Percentiles rank a stretch among this genome's conserved stretches.
Conservation (phyloP, 495 filamentous ascomycete genomes). For the Astrothelium macrocarpum region DNA sequence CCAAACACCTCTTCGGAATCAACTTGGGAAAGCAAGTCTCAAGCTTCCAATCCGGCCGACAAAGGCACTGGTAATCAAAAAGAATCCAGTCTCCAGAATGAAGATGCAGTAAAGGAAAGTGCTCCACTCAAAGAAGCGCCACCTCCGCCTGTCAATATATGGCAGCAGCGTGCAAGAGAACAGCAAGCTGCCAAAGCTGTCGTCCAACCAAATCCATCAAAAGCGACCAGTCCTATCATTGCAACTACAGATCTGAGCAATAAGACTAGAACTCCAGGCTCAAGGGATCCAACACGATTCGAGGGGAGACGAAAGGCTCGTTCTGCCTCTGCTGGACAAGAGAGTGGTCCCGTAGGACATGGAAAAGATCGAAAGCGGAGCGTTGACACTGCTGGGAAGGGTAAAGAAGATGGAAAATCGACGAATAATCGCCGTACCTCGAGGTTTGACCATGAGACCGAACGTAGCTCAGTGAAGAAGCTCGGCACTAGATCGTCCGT, state of each 20-base stretch:
- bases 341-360: neutral
- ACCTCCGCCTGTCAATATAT: conserved; percentile 72
- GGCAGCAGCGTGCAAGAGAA: conserved; percentile 66
- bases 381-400: conserved; percentile 30
- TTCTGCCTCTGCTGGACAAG: conserved; percentile 9
- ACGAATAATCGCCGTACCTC: neutral
- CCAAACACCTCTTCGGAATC: conserved; percentile 56
- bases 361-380: conserved; percentile 36
- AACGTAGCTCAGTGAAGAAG: neutral
- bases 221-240: conserved; percentile 6
- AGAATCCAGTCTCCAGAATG: conserved; percentile 37
- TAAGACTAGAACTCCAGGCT: neutral
- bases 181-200: conserved; percentile 49
- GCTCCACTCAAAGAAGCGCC: conserved; percentile 64
- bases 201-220: conserved; percentile 27
- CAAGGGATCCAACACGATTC: conserved; percentile 15
- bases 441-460: neutral
- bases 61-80: conserved; percentile 24
- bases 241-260: neutral
- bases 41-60: conserved; percentile 39
- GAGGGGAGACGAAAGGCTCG: conserved; percentile 29
- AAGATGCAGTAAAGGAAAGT: conserved; percentile 35
- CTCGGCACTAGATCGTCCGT: neutral
- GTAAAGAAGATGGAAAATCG: conserved; percentile 36
- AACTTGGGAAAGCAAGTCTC: conserved; percentile 59